Evolutionary conservation across 257 asterid species (phyloP).

Genomic region (Solanum raphanifolium): DNA sequence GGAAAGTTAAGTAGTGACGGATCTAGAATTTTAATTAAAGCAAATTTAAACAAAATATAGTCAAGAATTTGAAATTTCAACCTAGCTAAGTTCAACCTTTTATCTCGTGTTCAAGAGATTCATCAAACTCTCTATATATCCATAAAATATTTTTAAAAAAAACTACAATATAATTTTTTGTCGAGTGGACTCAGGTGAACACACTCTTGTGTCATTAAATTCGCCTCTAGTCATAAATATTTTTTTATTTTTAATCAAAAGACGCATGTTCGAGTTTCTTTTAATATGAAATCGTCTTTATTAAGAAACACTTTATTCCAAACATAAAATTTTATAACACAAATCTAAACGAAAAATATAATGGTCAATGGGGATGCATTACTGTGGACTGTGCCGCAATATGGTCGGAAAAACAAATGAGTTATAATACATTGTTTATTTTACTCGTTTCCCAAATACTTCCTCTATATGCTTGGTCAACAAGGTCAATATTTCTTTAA

Average conservation of each 20-base stretch:
- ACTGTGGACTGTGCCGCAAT: neutral
- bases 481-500: neutral
- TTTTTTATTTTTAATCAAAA: no score
- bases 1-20: fast-evolving
- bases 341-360: neutral
- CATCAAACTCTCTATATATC: neutral
- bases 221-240: no score
- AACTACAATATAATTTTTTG: no score
- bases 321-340: fast-evolving
- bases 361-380: neutral
- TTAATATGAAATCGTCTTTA: fast-evolving
- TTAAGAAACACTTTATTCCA: no score
- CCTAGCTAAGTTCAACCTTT: neutral
- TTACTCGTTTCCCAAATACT: neutral
- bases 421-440: neutral
- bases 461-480: neutral
- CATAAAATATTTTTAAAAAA: neutral
- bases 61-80: no score
- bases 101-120: neutral
- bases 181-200: neutral
- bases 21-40: no score
- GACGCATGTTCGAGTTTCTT: fast-evolving
- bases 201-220: neutral
- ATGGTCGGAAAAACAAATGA: neutral
- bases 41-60: neutral